These are phyloP conservation scores for Opeltia flavorubescens DNA, from an alignment of 495 filamentous ascomycete species.

Conservation along the genomic window DNA sequence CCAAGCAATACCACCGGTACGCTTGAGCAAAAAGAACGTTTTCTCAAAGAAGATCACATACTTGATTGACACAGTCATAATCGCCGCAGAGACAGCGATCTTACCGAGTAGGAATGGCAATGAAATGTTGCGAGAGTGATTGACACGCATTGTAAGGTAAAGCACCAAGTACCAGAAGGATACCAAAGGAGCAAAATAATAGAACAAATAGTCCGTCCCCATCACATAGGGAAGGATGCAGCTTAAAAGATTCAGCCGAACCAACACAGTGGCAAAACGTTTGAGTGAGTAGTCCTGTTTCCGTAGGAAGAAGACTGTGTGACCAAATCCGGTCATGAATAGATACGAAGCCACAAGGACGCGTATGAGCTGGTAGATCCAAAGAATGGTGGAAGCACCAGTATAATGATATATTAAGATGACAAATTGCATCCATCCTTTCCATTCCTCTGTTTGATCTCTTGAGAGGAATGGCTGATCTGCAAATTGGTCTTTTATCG, in stretches of 20 bases:
- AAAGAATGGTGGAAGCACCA: slow-evolving; percentile 32
- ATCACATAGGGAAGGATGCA: slow-evolving; percentile 41
- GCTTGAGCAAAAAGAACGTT: slow-evolving; percentile 21
- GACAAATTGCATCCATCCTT: slow-evolving; percentile 48
- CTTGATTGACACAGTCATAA: slow-evolving; percentile 28
- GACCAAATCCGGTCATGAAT: slow-evolving; percentile 47
- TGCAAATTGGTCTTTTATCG: slow-evolving; percentile 1
- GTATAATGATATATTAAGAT: slow-evolving; percentile 47
- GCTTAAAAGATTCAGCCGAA: slow-evolving; percentile 42
- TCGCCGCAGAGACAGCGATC: slow-evolving; percentile 28
- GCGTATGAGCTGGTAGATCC: slow-evolving; percentile 39
- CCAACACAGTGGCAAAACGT: slow-evolving; percentile 32
- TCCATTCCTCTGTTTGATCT: slow-evolving; percentile 48
- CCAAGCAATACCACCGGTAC: slow-evolving; percentile 28
- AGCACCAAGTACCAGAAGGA: slow-evolving; percentile 48
- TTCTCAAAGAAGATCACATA: slow-evolving; percentile 31
- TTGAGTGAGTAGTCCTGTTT: slow-evolving; percentile 40
- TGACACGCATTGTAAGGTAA: slow-evolving; percentile 32
- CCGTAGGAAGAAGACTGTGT: slow-evolving; percentile 39
- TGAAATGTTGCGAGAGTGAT: slow-evolving; percentile 26
- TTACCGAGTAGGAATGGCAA: slow-evolving; percentile 32
- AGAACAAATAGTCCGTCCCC: slow-evolving; percentile 40
- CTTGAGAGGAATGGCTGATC: slow-evolving; percentile 31
- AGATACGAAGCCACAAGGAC: slow-evolving; percentile 45
- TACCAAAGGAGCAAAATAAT: slow-evolving; percentile 45